Percentiles rank a stretch among this genome's conserved stretches.
Evolutionary conservation across 495 filamentous ascomycete species (phyloP).

Genomic region (Neurospora sp.): DNA sequence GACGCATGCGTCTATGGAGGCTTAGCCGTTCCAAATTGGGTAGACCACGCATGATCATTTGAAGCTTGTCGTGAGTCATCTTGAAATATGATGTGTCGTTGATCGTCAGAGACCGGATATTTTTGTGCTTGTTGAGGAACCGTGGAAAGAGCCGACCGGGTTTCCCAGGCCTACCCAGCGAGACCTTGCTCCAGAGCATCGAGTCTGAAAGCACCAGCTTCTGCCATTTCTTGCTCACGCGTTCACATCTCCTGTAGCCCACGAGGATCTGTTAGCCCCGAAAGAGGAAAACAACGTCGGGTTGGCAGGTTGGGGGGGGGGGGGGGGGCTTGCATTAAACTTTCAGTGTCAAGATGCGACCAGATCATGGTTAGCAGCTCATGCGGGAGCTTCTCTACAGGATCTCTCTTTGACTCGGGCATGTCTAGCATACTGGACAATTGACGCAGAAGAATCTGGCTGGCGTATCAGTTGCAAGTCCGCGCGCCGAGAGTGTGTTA

Average conservation of each 20-base stretch:
- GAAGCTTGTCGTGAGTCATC: constrained; percentile 2
- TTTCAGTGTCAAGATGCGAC: constrained; percentile 5
- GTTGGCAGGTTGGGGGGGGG: not conserved
- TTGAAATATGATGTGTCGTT: constrained; percentile 5
- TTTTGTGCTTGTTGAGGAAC: constrained; percentile 9
- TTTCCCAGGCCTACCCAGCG: constrained; percentile 5
- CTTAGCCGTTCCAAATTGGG: constrained; percentile 8
- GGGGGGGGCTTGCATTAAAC: constrained; percentile 10
- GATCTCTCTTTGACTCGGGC: constrained; percentile 10
- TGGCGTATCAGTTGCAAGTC: not conserved
- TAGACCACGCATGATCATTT: constrained; percentile 1
- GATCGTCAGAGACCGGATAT: constrained; percentile 8
- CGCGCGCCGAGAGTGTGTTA: not conserved
- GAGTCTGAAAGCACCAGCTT: constrained; percentile 3
- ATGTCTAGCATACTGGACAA: constrained; percentile 13
- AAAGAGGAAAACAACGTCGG: not conserved
- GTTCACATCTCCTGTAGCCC: constrained; percentile 5
- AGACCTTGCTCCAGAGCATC: constrained; percentile 12
- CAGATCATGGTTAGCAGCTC: constrained; percentile 16
- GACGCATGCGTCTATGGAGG: constrained; percentile 2
- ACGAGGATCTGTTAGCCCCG: not conserved
- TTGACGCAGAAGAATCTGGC: constrained; percentile 10
- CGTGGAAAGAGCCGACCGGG: constrained; percentile 3
- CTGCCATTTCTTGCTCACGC: constrained; percentile 17
- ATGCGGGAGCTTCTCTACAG: constrained; percentile 11